Conservation (phyloP, 176 grass and related monocot species). For the Zea luxurians region DNA sequence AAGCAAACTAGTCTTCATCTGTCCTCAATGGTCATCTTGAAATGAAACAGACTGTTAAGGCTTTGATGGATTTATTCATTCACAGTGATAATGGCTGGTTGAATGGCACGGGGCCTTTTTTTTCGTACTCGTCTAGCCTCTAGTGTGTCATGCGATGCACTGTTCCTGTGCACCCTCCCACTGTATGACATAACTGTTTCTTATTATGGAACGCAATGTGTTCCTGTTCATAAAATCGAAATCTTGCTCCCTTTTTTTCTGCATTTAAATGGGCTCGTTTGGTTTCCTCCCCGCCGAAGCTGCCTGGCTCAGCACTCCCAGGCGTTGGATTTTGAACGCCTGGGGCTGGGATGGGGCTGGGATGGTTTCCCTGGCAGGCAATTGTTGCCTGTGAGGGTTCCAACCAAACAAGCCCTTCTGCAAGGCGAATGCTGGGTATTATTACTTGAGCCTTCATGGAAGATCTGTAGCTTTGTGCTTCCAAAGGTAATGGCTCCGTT, state of each 20-base stretch:
- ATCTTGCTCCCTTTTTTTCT: background rate
- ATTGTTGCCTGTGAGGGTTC: no score
- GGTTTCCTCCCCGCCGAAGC: no score
- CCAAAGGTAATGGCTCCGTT: no score
- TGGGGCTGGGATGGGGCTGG: no score
- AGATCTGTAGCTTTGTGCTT: no score
- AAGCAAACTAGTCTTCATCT: background rate
- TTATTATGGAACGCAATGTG: slow-evolving; percentile 28
- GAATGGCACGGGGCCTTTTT: background rate
- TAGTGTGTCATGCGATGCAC: slow-evolving; percentile 14
- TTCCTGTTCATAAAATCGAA: slow-evolving; percentile 1
- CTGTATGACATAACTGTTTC: slow-evolving; percentile 26
- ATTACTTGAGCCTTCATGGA: no score
- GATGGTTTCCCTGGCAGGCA: no score
- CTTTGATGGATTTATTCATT: slow-evolving; percentile 14
- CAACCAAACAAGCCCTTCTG: no score
- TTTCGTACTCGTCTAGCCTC: no score
- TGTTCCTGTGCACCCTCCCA: slow-evolving; percentile 33
- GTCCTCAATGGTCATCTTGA: background rate
- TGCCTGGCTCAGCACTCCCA: no score
- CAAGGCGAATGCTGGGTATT: no score
- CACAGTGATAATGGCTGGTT: background rate
- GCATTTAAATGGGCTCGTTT: background rate
- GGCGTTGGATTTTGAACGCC: no score
- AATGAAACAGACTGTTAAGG: slow-evolving; percentile 1